A percentile compares a stretch with the other conserved stretches of the same genome.
Evolutionary conservation across 1,284 basidiomycete species (phyloP).

Genomic region (Rhodotorula sp.): DNA sequence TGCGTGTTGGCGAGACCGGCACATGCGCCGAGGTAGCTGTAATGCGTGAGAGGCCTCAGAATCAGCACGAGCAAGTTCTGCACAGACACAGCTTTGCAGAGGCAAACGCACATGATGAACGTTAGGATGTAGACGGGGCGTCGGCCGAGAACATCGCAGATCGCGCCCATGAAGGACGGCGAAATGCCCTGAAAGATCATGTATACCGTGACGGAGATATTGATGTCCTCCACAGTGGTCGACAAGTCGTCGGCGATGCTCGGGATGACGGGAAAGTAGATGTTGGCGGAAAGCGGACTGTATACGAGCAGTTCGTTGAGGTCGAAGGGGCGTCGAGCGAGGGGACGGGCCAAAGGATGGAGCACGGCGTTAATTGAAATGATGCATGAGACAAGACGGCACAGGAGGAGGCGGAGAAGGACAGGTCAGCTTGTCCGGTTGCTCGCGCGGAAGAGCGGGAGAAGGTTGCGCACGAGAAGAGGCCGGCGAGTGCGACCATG

Average conservation of each 20-base stretch:
- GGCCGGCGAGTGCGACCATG: conserved; percentile 54
- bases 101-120: conserved; percentile 52
- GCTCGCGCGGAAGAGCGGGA: neutral
- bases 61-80: too few relatives aligned
- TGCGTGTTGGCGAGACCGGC: conserved; percentile 64
- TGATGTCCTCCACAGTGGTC: conserved; percentile 67
- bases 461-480: conserved; percentile 30
- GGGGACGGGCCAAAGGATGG: too few relatives aligned
- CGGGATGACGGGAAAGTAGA: conserved; percentile 76
- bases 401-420: neutral
- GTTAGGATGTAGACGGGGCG: conserved; percentile 61
- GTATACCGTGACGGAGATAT: conserved; percentile 58
- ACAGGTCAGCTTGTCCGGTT: neutral
- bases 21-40: conserved; percentile 51
- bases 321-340: neutral
- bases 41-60: neutral
- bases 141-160: conserved; percentile 60
- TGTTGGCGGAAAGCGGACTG: conserved; percentile 62
- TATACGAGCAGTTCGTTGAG: too few relatives aligned
- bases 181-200: conserved; percentile 56
- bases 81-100: neutral
- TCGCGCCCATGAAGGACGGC: conserved; percentile 36
- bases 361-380: too few relatives aligned
- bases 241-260: conserved; percentile 63
- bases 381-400: neutral